Evolutionary conservation across 2,329 filamentous ascomycete genomes (phyloP).

Genomic region (Pseudofabraea citricarpa): DNA sequence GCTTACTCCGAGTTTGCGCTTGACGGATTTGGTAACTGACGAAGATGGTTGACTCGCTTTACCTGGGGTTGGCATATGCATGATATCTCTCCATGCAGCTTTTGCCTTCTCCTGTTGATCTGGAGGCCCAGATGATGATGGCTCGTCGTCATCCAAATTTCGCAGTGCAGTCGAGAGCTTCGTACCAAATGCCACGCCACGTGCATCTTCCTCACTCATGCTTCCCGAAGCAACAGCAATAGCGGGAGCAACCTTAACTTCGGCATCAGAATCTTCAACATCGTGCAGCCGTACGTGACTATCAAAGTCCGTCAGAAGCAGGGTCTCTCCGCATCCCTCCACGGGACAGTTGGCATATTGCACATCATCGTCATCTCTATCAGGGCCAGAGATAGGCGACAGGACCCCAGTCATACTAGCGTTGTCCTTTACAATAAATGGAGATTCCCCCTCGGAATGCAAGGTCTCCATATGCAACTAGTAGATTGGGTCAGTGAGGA

Average conservation of each 20-base stretch:
- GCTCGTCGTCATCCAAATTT: conserved; percentile 15
- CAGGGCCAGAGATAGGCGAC: not conserved
- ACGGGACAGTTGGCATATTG: conserved; percentile 48
- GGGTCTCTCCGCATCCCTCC: conserved; percentile 54
- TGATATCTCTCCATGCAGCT: conserved; percentile 25
- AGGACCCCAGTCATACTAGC: conserved; percentile 16
- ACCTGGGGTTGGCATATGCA: conserved; percentile 25
- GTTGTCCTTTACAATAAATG: conserved; percentile 24
- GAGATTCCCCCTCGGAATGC: conserved; percentile 27
- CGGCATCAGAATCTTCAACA: conserved; percentile 14
- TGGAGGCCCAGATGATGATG: conserved; percentile 2
- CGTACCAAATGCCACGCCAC: conserved; percentile 15
- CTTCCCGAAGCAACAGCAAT: conserved; percentile 9
- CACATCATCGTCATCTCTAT: conserved; percentile 21
- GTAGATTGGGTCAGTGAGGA: conserved; percentile 2
- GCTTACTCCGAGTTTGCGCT: conserved; percentile 30
- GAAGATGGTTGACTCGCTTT: conserved; percentile 2
- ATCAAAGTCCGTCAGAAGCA: conserved; percentile 47
- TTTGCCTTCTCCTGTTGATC: conserved; percentile 18
- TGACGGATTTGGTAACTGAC: conserved; percentile 4
- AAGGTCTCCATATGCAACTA: conserved; percentile 26
- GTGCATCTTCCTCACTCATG: conserved; percentile 10
- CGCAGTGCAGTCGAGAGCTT: conserved; percentile 19
- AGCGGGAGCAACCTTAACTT: conserved; percentile 6
- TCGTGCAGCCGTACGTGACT: conserved; percentile 55